Evolutionary conservation across 2,329 filamentous ascomycete genomes (phyloP), one percentile per base, ranked within the genome.

Genomic region (Knufia fluminis): DNA sequence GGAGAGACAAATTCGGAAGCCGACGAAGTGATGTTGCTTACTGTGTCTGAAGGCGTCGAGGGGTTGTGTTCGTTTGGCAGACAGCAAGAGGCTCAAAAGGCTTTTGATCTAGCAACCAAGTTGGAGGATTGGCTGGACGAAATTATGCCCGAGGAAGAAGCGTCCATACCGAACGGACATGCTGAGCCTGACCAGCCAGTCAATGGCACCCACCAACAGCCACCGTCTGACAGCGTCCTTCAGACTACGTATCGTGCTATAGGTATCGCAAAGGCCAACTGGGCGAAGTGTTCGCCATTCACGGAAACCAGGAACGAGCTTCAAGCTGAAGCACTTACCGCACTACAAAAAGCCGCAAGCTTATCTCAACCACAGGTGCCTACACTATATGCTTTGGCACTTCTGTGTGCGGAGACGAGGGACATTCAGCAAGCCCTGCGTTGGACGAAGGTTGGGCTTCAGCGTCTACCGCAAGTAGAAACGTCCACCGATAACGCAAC

Each of bases 401-500:
- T 92, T n/a, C 71, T 95, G n/a, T 75, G 95, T 28, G 89, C 91
- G 0, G 90, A 98, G 68, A 85, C 85, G 55, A 76, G 90, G 59
- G 86, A 96, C 61, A 69, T 96, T 22, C 75, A 82, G 41, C 76
- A 80, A 19, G 90, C 92, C 2, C 86, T 96, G 53, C 85, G 90
- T 57, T 79, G 87, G 33, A 80, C 90, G 48, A 94, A 90, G 66
- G 76, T 77, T 33, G 86, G 86, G 0, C 71, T 97, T 38, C 44
- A 39, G 48, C 28, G 17, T 48, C 66, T 33, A 28, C 19, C 16
- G 38, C 48, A 3, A 53, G 52, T 24, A 32, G 20, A 19, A 23
- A 52, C 20, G n/a, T n/a, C 28, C 7, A 16, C 4, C 10, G n/a
- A 12, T 4, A 28, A 19, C n/a, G 22, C 23, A 22, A 59, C 60